Base-by-base conservation (phyloP, 345 rosid genomes). In the Citrus sp. region DNA sequence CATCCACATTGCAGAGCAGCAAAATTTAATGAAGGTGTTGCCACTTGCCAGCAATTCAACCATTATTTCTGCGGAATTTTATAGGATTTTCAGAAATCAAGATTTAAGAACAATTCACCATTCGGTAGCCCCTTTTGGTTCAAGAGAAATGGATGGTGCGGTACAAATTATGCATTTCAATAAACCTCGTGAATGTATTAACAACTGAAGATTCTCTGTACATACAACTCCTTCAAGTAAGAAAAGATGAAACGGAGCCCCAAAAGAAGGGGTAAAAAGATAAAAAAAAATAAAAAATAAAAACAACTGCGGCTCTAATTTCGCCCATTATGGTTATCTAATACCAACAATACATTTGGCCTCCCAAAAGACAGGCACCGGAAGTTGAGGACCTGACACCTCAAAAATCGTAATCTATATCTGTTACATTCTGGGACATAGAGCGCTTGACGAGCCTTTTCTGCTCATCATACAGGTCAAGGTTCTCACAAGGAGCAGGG, bases 401-500 rank as follows among this genome's bases (percentile, higher is more conserved):
- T 87, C 87, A 92, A 81, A 94, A 83, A 81, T 91, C 90, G 62
- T 93, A 94, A 83, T 95, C 98, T 71, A 95, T 89, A 81, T 95
- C 99, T 6, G 99, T 90, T 66, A 83, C 62, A 80, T 95, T 92
- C 82, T 89, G 97, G 2, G 88, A 82, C 61, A 81, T 84, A 5
- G 99, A 94, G 24, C 24, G 87, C 88, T 86, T 91, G 24, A 92
- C 87, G 1, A 93, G 90, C 80, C 61, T 80, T 58, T 80, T 93
- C 73, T 88, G 90, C 84, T 95, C 97, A 61, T 95, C 92, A 49
- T 92, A 94, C 79, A 82, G 88, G 81, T 95, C 99, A 40, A 95
- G 97, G 80, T 95, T 93, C 83, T 92, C 94, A 25, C 99, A 95
- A 0, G 99, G 98, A 70, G 92, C 84, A 0, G 99, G 99, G 86